These are phyloP conservation scores for Sclerotinia glacialis DNA, from an alignment of 2,329 filamentous ascomycete species.

Conservation along the genomic window DNA sequence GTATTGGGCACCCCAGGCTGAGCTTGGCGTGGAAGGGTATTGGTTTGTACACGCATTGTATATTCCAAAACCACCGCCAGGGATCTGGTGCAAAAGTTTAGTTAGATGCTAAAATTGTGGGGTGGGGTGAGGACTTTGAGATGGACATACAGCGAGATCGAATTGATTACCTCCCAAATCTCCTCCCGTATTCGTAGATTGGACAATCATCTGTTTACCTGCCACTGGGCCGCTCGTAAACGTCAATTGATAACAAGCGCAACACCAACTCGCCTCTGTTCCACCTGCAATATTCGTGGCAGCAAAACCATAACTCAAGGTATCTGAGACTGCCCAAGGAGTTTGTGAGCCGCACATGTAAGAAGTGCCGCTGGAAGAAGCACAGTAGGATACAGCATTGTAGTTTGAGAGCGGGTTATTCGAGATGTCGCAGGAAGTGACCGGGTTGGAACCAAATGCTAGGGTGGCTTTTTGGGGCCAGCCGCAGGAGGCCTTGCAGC, in stretches of 20 bases:
- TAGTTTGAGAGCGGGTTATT: constrained; percentile 54
- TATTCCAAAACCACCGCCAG: constrained; percentile 55
- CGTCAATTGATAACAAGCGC: constrained; percentile 56
- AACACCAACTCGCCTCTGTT: constrained; percentile 62
- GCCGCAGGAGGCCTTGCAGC: constrained; percentile 67
- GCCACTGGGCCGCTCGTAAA: constrained; percentile 50
- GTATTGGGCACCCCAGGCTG: constrained; percentile 48
- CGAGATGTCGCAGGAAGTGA: constrained; percentile 41
- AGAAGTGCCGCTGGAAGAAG: constrained; percentile 48
- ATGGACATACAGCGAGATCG: constrained; percentile 45
- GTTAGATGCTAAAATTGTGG: neutral
- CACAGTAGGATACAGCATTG: constrained; percentile 52
- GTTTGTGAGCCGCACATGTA: constrained; percentile 61
- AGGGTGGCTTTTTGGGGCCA: constrained; percentile 58
- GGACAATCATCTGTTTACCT: constrained; percentile 63
- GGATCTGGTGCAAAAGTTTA: constrained; percentile 41
- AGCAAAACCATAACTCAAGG: constrained; percentile 61
- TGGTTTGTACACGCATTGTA: constrained; percentile 52
- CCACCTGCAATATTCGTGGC: constrained; percentile 56
- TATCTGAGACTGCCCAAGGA: constrained; percentile 59
- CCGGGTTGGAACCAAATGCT: constrained; percentile 35
- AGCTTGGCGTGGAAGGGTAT: constrained; percentile 43
- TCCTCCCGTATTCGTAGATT: constrained; percentile 61
- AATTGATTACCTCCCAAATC: constrained; percentile 58
- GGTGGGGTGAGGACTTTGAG: neutral